Base-by-base conservation (phyloP, 2,329 filamentous ascomycete genomes). In the Fusarium nurragi region DNA sequence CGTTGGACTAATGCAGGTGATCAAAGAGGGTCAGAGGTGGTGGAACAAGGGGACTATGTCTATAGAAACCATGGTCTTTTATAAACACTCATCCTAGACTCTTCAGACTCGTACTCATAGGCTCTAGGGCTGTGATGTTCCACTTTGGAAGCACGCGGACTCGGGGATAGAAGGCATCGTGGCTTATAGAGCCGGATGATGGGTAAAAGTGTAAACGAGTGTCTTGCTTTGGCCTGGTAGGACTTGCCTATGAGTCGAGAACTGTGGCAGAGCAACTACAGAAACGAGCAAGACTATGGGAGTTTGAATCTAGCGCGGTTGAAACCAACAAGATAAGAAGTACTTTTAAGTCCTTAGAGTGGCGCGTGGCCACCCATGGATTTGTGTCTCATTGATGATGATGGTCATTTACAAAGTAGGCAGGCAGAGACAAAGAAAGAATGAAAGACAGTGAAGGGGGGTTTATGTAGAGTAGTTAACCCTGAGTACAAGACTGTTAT, bases 1-100 rank as follows among this genome's bases (percentile, higher is more conserved):
- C 62, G 60, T 70, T 46, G 55, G 58, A 43, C 37, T 50, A 60
- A 68, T 68, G 68, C 70, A 72, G 70, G 66, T 72, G 70, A 72
- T 72, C 70, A 72, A 71, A 72, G 68, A 69, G 62, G 53, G 63
- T 64, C 63, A 66, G 63, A 60, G 32, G 57, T 54, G 44, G 51
- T 53, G 40, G 43, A 51, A 67, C 55, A 61, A 62, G 50, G 43
- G 26, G 30, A 50, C 41, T 60, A 32, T 55, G 36, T 9, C 34
- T 16, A 44, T 21, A 25, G 38, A 43, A 40, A 22, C 16, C 23
- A 39, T 41, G 14, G 38, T 28, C 21, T 44, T 62, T 64, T 54
- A 64, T 64, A 54, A 59, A 39, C 38, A 41, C 40, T 26, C 30
- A 23, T 41, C 4, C 38, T 38, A 41, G 49, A 39, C 43, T 57